A percentile compares a stretch with the other conserved stretches of the same genome.
Evolutionary conservation across 2,329 filamentous ascomycete genomes (phyloP).

Genomic region (Aspergillus puulaauensis): DNA sequence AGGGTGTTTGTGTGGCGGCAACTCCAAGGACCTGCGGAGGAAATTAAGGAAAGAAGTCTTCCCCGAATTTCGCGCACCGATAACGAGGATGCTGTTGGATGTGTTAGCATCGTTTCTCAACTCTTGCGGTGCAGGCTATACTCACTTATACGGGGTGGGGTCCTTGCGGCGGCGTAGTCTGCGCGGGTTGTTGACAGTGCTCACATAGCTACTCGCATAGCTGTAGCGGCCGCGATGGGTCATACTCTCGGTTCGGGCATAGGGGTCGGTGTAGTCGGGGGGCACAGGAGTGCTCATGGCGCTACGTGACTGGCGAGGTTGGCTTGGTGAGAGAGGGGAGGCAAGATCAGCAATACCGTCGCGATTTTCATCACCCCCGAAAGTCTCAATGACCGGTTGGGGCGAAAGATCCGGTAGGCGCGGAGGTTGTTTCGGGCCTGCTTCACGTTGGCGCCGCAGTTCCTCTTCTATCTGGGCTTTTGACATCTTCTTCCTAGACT

Average conservation of each 20-base stretch:
- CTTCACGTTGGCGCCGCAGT: constrained; percentile 56
- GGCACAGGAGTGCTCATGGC: constrained; percentile 24
- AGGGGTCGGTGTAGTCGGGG: constrained; percentile 63
- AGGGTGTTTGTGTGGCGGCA: constrained; percentile 75
- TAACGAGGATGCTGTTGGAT: constrained; percentile 72
- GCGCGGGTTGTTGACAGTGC: constrained; percentile 88
- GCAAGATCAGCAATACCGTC: constrained; percentile 59
- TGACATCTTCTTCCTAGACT: constrained; percentile 40
- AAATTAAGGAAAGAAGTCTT: constrained; percentile 98
- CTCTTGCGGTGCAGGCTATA: constrained; percentile 22
- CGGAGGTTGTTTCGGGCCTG: constrained; percentile 60
- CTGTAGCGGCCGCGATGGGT: constrained; percentile 93
- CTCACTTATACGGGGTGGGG: constrained; percentile 97
- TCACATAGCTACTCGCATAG: constrained; percentile 89
- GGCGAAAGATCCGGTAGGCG: constrained; percentile 50
- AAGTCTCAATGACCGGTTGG: constrained; percentile 53
- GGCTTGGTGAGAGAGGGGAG: constrained; percentile 37
- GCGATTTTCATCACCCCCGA: constrained; percentile 63
- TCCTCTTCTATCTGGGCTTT: constrained; percentile 50
- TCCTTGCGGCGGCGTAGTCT: constrained; percentile 93
- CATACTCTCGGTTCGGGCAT: constrained; percentile 88
- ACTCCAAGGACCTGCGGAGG: constrained; percentile 78
- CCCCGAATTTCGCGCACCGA: constrained; percentile 82
- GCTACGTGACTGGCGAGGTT: constrained; percentile 22
- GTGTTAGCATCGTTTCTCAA: constrained; percentile 3